phyloP scores from a whole-genome alignment of 495 filamentous ascomycete species.

The Neurospora discreta region DNA sequence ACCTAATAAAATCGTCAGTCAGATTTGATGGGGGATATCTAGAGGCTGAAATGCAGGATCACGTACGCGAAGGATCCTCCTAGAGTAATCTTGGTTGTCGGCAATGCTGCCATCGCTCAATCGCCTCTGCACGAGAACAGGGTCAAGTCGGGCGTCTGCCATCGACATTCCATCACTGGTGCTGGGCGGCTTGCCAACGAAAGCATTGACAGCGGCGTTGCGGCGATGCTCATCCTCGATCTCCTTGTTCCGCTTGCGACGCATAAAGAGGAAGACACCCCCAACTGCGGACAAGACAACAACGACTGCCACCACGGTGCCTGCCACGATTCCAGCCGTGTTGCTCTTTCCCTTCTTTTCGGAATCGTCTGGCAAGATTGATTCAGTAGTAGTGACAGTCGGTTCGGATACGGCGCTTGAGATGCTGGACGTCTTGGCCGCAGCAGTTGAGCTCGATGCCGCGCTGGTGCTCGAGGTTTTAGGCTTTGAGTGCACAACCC shows the following conservation, averaged over 20 bases:
- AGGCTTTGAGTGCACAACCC: slow-evolving; percentile 7
- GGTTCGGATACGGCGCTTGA: neutral
- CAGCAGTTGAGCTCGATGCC: neutral
- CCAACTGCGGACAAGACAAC: slow-evolving; percentile 52
- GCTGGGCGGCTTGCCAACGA: slow-evolving; percentile 49
- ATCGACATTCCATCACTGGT: slow-evolving; percentile 49
- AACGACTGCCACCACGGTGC: slow-evolving; percentile 77
- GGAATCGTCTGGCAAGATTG: slow-evolving; percentile 19
- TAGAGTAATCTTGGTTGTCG: slow-evolving; percentile 94
- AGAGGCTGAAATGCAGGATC: neutral
- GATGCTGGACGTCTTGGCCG: slow-evolving; percentile 14
- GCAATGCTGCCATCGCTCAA: slow-evolving; percentile 96
- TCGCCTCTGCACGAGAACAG: slow-evolving; percentile 73
- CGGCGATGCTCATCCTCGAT: slow-evolving; percentile 72
- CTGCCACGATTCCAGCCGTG: slow-evolving; percentile 68
- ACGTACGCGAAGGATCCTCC: slow-evolving; percentile 84
- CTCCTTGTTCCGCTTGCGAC: slow-evolving; percentile 58
- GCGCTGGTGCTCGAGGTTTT: neutral
- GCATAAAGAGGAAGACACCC: slow-evolving; percentile 64
- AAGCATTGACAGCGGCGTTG: slow-evolving; percentile 57
- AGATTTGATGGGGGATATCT: neutral
- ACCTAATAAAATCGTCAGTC: slow-evolving; percentile 31
- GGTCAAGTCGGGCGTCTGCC: slow-evolving; percentile 78
- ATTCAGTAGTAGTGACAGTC: slow-evolving; percentile 8
- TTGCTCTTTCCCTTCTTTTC: slow-evolving; percentile 32